phyloP scores from a whole-genome alignment of 768 basidiomycete species.

The Naganishia kalamii region DNA sequence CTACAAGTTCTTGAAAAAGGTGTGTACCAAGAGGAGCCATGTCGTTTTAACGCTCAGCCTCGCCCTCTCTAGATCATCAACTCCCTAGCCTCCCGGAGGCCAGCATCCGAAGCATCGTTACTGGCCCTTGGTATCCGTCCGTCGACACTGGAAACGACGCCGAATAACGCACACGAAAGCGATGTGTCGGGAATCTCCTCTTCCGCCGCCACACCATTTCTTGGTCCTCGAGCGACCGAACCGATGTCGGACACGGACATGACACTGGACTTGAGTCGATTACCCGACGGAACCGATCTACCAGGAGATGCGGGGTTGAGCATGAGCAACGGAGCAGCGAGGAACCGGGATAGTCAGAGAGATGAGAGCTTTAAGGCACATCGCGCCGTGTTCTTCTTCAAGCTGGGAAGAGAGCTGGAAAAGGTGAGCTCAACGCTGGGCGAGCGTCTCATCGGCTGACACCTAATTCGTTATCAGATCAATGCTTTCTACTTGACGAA shows the following conservation, averaged over 20 bases:
- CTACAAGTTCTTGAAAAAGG: slow-evolving; percentile 87
- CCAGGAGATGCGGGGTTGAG: neutral
- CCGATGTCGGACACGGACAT: neutral
- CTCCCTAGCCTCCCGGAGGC: slow-evolving; percentile 80
- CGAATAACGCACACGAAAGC: slow-evolving; percentile 48
- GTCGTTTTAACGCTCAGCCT: neutral
- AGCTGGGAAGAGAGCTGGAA: slow-evolving; percentile 91
- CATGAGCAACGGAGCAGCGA: slow-evolving; percentile 18
- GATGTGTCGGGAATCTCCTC: neutral
- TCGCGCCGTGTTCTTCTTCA: slow-evolving; percentile 98
- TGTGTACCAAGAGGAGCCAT: slow-evolving; percentile 16
- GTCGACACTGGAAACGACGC: slow-evolving; percentile 28
- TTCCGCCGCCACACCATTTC: neutral
- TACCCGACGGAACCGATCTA: neutral
- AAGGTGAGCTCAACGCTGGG: slow-evolving; percentile 78
- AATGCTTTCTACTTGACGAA: slow-evolving; percentile 96
- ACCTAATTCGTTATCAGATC: slow-evolving; percentile 65
- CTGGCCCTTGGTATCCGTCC: slow-evolving; percentile 76
- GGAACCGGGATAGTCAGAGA: slow-evolving; percentile 59
- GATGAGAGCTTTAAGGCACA: slow-evolving; percentile 86
- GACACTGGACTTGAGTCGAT: neutral
- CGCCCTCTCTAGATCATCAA: slow-evolving; percentile 69
- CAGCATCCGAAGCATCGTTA: slow-evolving; percentile 81
- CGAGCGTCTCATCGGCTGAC: too few relatives aligned
- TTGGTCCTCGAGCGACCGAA: neutral